Conservation (phyloP, 2,329 filamentous ascomycete genomes). For the Fusarium nanum region DNA sequence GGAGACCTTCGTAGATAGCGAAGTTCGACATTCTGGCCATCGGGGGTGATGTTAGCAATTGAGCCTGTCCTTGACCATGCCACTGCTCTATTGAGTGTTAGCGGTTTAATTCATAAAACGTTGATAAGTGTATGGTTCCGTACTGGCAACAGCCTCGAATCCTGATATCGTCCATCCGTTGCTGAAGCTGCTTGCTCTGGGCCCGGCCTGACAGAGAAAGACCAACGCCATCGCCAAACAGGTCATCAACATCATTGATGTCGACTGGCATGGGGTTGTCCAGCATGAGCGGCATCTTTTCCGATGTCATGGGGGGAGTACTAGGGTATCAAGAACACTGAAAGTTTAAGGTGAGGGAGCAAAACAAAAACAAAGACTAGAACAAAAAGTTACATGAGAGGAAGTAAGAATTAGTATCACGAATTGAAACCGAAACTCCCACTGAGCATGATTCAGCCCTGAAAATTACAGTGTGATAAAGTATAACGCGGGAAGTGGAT, state of each 20-base stretch:
- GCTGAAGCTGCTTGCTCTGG: conserved; percentile 71
- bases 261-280: conserved; percentile 60
- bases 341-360: conserved; percentile 12
- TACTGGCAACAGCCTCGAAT: conserved; percentile 85
- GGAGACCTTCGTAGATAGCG: conserved; percentile 77
- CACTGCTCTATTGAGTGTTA: conserved; percentile 68
- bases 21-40: conserved; percentile 77
- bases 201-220: conserved; percentile 62
- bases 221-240: conserved; percentile 78
- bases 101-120: not conserved
- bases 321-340: conserved; percentile 34
- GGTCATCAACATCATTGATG: conserved; percentile 74
- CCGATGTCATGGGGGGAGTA: conserved; percentile 49
- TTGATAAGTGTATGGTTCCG: conserved; percentile 47
- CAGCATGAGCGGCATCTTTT: conserved; percentile 59
- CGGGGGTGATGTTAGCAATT: conserved; percentile 81
- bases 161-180: conserved; percentile 81
- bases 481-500: conserved; percentile 15
- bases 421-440: not conserved
- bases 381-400: conserved; percentile 26
- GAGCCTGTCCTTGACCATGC: conserved; percentile 90
- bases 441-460: conserved; percentile 24
- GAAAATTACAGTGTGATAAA: conserved; percentile 15
- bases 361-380: conserved; percentile 2
- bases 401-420: not conserved